Evolutionary conservation across 768 basidiomycete species (phyloP).

Genomic region (Amanita thiersii): DNA sequence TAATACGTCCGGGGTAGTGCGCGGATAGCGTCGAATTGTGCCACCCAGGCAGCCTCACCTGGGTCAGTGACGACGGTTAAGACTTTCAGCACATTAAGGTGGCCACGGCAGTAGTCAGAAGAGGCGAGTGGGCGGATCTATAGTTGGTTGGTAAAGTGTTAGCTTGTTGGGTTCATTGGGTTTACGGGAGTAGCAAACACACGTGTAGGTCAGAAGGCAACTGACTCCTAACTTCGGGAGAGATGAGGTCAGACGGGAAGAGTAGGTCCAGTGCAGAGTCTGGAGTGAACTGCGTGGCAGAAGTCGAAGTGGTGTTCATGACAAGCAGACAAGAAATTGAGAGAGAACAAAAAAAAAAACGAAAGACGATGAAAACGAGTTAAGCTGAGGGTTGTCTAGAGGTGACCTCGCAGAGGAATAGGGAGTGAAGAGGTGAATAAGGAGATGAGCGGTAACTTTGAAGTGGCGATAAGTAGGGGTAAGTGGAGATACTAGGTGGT

Average conservation of each 20-base stretch:
- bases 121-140: slow-evolving; percentile 88
- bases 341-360: too few relatives aligned
- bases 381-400: too few relatives aligned
- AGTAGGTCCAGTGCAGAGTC: slow-evolving; percentile 68
- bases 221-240: slow-evolving; percentile 47
- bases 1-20: slow-evolving; percentile 62
- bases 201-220: slow-evolving; percentile 67
- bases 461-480: too few relatives aligned
- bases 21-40: slow-evolving; percentile 59
- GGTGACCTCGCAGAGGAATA: too few relatives aligned
- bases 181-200: slow-evolving; percentile 15
- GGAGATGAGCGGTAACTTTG: too few relatives aligned
- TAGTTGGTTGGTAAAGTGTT: slow-evolving; percentile 2
- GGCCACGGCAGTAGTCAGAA: slow-evolving; percentile 75
- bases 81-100: slow-evolving; percentile 77
- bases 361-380: too few relatives aligned
- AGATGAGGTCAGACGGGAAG: slow-evolving; percentile 68
- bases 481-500: too few relatives aligned
- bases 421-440: too few relatives aligned
- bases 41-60: slow-evolving; percentile 58
- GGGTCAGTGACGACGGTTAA: slow-evolving; percentile 65
- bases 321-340: too few relatives aligned
- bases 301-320: slow-evolving; percentile 13
- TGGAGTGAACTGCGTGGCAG: slow-evolving; percentile 44
- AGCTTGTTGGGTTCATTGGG: not conserved